Evolutionary conservation across 768 basidiomycete species (phyloP), one percentile per base, ranked within the genome.

Genomic region (Auriculariales sp.): DNA sequence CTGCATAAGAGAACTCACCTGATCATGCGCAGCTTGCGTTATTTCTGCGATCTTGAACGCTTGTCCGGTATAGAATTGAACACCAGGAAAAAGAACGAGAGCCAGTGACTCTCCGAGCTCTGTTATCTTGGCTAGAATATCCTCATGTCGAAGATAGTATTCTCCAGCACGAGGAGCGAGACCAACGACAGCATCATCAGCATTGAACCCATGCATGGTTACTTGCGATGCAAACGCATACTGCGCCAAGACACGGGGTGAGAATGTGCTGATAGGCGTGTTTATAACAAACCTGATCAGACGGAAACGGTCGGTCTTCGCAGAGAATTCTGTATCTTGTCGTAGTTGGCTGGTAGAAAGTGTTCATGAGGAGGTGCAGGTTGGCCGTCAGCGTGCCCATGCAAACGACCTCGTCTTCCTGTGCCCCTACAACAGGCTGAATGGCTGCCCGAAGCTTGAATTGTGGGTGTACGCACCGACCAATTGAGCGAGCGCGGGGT

Each of bases 61-160:
- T 64, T 99, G 93, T 12, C 93, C 95, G 22, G 91, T 94, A 68
- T 97, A 99, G 68, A 92, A 99, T 64, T 98, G 94, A 29, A 98
- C 80, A 2, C 94, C 90, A 49, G 85, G 82, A 61, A 99, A 85
- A 52, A 97, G 75, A 52, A 98, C 90, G 33, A 99, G 73, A 28
- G 95, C 87, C 55, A 97, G 90, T 39, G 72, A 72, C 46, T 73
- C 56, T 14, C 87, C 88, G 61, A 92, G 75, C 54, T 75, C 71
- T 46, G 76, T 73, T 57, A 99, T 80, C 44, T 68, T 67, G 49
- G 75, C 71, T 30, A 97, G 67, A 58, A 98, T 93, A 64, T 99
- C 95, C 59, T 86, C 78, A 58, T 86, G 85, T 55, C 91, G 78
- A 52, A 99, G 77, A 22, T 71, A 78, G 63, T 78, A 83, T 66